A percentile compares a stretch with the other conserved stretches of the same genome.
Conservation (phyloP, 768 basidiomycete species). For the Phylloporus sp. region DNA sequence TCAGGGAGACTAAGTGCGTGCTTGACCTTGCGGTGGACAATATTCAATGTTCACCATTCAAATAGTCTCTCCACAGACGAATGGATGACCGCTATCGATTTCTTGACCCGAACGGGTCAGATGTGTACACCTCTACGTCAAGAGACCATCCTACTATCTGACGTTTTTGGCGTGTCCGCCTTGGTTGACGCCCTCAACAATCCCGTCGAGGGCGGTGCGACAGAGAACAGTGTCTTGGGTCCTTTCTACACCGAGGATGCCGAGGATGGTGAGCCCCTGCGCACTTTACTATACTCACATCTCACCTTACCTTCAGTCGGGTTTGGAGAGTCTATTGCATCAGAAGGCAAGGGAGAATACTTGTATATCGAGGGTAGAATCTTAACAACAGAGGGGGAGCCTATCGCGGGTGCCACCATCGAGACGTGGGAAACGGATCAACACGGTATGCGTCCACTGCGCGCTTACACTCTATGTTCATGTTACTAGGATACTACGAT, state of each 20-base stretch:
- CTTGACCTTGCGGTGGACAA: not conserved
- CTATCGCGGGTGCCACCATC: slow-evolving; percentile 61
- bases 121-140: slow-evolving; percentile 65
- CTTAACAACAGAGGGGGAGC: slow-evolving; percentile 53
- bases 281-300: not conserved
- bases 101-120: slow-evolving; percentile 73
- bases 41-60: not conserved
- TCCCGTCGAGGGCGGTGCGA: slow-evolving; percentile 55
- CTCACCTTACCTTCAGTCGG: slow-evolving; percentile 40
- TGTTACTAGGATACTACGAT: slow-evolving; percentile 31
- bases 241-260: slow-evolving; percentile 83
- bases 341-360: slow-evolving; percentile 83
- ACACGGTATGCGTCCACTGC: slow-evolving; percentile 39
- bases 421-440: slow-evolving; percentile 86
- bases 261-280: slow-evolving; percentile 49
- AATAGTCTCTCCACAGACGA: slow-evolving; percentile 73
- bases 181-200: slow-evolving; percentile 77
- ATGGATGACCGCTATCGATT: slow-evolving; percentile 79
- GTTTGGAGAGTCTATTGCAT: slow-evolving; percentile 73
- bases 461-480: slow-evolving; percentile 26
- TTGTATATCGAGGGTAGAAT: slow-evolving; percentile 77
- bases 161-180: slow-evolving; percentile 72
- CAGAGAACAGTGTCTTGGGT: slow-evolving; percentile 74
- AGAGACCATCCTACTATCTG: slow-evolving; percentile 87
- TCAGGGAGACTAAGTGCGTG: slow-evolving; percentile 60